A percentile compares a stretch with the other conserved stretches of the same genome.
phyloP scores from a whole-genome alignment of 208 protist species.

The Willaertia magna region DNA sequence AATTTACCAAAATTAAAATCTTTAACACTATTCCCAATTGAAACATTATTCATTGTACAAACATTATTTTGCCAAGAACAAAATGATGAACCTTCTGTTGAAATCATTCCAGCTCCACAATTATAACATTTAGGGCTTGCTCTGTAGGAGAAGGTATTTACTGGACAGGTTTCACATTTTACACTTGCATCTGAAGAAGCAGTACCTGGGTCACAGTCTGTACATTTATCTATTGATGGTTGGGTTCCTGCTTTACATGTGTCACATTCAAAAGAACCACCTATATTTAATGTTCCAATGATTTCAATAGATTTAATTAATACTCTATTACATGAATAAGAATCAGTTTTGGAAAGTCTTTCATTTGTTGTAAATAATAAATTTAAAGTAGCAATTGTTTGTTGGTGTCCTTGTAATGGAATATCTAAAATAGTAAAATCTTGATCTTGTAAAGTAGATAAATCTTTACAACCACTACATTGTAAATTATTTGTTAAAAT shows the following conservation, averaged over 20 bases:
- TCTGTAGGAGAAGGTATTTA: neutral
- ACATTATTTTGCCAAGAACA: neutral
- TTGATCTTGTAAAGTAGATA: no score
- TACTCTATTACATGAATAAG: neutral
- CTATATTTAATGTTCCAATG: neutral
- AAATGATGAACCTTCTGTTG: neutral
- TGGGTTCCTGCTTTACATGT: neutral
- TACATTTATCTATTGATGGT: neutral
- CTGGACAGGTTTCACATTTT: neutral
- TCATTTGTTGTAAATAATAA: neutral
- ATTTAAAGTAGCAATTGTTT: no score
- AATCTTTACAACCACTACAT: neutral
- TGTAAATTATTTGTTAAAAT: neutral
- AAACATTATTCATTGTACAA: neutral
- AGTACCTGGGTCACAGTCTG: neutral
- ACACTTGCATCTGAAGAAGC: neutral
- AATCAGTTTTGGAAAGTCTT: neutral
- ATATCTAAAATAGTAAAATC: neutral
- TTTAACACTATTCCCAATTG: neutral
- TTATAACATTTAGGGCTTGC: neutral
- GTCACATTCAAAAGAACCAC: neutral
- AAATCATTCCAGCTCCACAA: neutral
- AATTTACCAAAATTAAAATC: neutral
- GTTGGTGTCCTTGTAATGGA: no score
- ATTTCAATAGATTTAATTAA: neutral